Evolutionary conservation across 805 yeast genomes (phyloP).

Genomic region (Hanseniaspora meyeri): DNA sequence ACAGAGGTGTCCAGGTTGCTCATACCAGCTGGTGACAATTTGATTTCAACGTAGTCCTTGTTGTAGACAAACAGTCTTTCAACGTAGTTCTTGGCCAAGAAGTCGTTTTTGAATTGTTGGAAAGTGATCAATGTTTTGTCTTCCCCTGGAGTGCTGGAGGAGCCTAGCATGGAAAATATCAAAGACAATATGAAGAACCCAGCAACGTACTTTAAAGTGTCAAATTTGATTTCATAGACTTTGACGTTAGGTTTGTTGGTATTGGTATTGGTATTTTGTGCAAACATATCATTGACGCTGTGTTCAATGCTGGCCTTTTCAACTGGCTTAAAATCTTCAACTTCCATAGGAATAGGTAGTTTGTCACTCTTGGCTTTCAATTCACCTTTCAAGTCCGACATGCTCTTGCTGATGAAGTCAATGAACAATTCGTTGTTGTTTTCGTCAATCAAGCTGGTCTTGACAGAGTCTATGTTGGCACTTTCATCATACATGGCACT

Average conservation of each 20-base stretch:
- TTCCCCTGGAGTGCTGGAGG: constrained; percentile 18
- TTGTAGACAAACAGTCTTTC: constrained; percentile 63
- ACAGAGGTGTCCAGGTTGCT: constrained; percentile 32
- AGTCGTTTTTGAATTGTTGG: constrained; percentile 76
- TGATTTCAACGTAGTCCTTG: constrained; percentile 60
- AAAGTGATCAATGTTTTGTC: constrained; percentile 57
- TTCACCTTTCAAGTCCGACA: background rate
- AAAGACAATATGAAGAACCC: constrained; percentile 26
- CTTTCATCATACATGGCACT: background rate
- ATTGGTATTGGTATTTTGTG: background rate
- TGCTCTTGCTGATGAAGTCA: background rate
- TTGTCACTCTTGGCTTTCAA: background rate
- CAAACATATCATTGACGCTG: background rate
- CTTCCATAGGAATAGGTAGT: background rate
- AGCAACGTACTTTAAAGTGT: constrained; percentile 19
- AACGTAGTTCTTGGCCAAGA: constrained; percentile 68
- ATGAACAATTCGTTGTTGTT: background rate
- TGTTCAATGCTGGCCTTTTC: background rate
- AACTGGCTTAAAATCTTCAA: background rate
- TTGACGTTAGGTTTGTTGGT: constrained; percentile 26
- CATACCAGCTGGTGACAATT: constrained; percentile 49
- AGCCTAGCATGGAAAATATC: constrained; percentile 22
- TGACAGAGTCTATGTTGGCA: background rate
- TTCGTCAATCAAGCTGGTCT: background rate
- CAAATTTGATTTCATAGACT: constrained; percentile 19